Conservation (phyloP, 129 eudicot genomes). For the Lactuca sativa region DNA sequence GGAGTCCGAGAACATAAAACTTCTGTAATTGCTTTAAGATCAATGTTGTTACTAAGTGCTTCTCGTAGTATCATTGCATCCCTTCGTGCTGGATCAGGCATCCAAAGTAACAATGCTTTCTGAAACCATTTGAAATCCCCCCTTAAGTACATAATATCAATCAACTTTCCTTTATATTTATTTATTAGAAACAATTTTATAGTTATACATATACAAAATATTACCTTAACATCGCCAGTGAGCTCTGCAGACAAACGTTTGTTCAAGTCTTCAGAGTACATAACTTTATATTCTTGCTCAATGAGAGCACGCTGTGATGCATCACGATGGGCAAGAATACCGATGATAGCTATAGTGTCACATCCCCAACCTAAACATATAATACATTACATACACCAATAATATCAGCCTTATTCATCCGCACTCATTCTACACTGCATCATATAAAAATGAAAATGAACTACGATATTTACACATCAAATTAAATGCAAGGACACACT, state of each 20-base stretch:
- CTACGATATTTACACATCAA: too few species aligned
- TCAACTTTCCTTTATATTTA: neutral
- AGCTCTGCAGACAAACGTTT: conserved; percentile 64
- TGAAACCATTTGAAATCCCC: conserved; percentile 32
- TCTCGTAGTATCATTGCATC: conserved; percentile 57
- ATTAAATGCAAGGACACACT: too few species aligned
- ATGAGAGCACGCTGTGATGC: conserved; percentile 64
- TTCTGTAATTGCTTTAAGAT: conserved; percentile 62
- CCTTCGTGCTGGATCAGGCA: conserved; percentile 63
- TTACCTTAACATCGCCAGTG: conserved; percentile 64
- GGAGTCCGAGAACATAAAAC: conserved; percentile 69
- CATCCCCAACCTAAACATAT: conserved; percentile 63
- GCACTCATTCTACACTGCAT: too few species aligned
- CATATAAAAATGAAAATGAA: too few species aligned
- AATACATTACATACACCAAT: neutral
- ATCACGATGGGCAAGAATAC: conserved; percentile 73
- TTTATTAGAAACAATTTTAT: too few species aligned
- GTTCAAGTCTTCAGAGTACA: conserved; percentile 52
- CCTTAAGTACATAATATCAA: neutral
- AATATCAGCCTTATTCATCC: too few species aligned
- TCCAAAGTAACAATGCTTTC: conserved; percentile 62
- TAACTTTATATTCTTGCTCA: conserved; percentile 55
- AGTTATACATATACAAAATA: neutral
- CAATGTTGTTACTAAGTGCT: conserved; percentile 35
- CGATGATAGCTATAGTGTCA: conserved; percentile 52